Evolutionary conservation across 148 eudicot species (phyloP).

Genomic region (Polygonum aviculare): DNA sequence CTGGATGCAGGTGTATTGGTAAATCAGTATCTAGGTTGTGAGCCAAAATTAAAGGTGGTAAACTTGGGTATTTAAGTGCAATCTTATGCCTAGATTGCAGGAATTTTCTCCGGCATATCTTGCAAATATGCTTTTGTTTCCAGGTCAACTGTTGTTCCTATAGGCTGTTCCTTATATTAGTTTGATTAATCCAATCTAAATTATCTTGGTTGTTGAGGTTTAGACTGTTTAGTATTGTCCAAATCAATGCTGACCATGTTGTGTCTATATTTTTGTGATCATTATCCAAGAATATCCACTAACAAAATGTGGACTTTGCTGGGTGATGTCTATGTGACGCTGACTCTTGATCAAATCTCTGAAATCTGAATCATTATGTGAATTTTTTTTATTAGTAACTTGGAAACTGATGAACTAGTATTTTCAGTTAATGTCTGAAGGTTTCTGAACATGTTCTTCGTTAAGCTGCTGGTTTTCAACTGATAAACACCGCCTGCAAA

Average conservation of each 20-base stretch:
- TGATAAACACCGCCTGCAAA: neutral
- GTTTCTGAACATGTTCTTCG: neutral
- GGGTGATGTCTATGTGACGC: neutral
- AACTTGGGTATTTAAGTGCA: neutral
- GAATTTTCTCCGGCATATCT: neutral
- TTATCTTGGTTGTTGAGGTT: neutral
- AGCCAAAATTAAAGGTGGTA: neutral
- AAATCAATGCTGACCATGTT: neutral
- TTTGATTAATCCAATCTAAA: neutral
- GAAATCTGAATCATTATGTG: no score
- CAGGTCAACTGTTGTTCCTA: constrained; percentile 2
- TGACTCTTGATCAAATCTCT: neutral
- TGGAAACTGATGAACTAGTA: neutral
- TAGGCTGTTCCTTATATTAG: neutral
- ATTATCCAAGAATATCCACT: neutral
- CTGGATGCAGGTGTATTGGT: neutral
- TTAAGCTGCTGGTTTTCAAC: neutral
- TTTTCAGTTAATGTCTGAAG: neutral
- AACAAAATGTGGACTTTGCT: neutral
- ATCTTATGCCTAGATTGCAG: neutral
- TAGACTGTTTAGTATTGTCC: neutral
- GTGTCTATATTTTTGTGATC: neutral
- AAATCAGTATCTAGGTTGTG: neutral
- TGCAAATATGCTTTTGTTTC: neutral
- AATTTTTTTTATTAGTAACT: no score